Evolutionary conservation across 805 yeast species (phyloP), one percentile per base, ranked within the genome.

Genomic region (Geotrichum ghanense): DNA sequence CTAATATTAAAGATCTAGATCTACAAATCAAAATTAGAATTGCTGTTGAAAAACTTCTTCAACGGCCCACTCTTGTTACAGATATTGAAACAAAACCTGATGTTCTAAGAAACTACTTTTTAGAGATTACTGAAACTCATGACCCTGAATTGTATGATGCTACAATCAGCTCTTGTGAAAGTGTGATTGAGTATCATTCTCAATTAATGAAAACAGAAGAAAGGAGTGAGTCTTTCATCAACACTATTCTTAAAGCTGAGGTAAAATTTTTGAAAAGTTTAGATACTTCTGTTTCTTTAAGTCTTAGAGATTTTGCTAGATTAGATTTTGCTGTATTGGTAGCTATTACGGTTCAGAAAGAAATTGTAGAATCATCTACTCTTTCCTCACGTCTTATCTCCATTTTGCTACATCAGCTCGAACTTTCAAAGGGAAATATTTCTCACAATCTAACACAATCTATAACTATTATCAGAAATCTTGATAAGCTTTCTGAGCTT

Each of bases 151-250:
- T 31, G 7, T 31, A 31, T 31, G 17, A 31, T 5, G 5, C 37
- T 12, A 31, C 37, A n/a, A 31, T 16, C 12, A 31, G 16, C 16
- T 16, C 37, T 31, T 31, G 37, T 31, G 37, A 31, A 31, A 31
- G 37, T 31, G 37, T 31, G 12, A 31, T 31, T 12, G 5, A 6
- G 5, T 31, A 31, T n/a, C 37, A 31, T 12, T 6, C 19, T 31
- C 37, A 31, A 31, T n/a, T n/a, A n/a, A 31, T 31, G 19, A 31
- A 31, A 31, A 31, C 37, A n/a, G 19, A 31, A 31, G 37, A 31
- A n/a, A 19, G 19, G 12, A 31, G 37, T 31, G 5, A 31, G 17
- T n/a, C 5, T 31, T 31, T 31, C 14, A 12, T 31, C 17, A n/a
- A 31, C 6, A 12, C 12, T 31, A n/a, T 31, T 6, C 12, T 31